These are phyloP conservation scores for Castanospermum australe DNA, from an alignment of 306 rosid species.

Conservation along the genomic window DNA sequence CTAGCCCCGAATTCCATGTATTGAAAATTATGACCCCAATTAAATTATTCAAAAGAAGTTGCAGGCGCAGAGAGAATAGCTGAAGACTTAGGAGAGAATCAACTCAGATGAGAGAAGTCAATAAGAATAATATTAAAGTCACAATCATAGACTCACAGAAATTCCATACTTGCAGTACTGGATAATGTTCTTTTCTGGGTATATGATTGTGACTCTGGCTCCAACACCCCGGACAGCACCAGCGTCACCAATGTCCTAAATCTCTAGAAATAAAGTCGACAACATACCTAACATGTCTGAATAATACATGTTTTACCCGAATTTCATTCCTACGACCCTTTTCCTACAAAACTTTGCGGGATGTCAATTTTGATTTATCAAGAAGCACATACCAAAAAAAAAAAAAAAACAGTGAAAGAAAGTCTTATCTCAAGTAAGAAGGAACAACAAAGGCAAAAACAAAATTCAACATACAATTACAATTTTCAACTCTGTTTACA, in stretches of 20 bases:
- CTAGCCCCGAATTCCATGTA: not conserved
- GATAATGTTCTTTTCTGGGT: too few relatives aligned
- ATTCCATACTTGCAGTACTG: too few relatives aligned
- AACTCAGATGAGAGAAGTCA: not conserved
- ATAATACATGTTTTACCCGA: not conserved
- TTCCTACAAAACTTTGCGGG: not conserved
- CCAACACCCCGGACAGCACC: too few relatives aligned
- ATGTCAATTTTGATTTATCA: not conserved
- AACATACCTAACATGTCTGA: not conserved
- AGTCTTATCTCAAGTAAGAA: not conserved
- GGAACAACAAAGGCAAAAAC: not conserved
- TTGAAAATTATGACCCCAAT: not conserved
- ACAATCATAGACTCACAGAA: not conserved
- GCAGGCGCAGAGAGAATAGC: not conserved
- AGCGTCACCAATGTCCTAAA: not conserved
- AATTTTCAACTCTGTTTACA: constrained; percentile 30
- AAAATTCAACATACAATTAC: constrained; percentile 18
- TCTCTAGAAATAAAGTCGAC: not conserved
- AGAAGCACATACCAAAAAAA: not conserved
- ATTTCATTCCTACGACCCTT: not conserved
- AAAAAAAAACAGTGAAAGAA: not conserved
- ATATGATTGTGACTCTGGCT: too few relatives aligned
- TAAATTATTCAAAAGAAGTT: not conserved
- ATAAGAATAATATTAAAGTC: not conserved
- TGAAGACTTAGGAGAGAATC: not conserved